Percentiles rank a stretch among this genome's conserved stretches.
Evolutionary conservation across 2,329 filamentous ascomycete genomes (phyloP).

Genomic region (Metarhizium robertsii): DNA sequence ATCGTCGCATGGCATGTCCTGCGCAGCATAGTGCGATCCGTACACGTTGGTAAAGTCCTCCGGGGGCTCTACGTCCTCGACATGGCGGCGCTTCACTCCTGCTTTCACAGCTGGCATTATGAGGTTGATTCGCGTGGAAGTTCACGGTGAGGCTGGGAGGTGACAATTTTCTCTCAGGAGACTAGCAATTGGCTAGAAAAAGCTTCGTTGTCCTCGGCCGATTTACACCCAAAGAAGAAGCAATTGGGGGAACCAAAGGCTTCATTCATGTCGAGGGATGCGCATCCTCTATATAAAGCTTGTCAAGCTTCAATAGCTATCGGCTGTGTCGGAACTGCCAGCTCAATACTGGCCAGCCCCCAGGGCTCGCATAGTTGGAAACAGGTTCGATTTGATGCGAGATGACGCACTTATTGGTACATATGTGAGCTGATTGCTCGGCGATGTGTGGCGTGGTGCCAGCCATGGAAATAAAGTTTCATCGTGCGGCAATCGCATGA

Average conservation of each 20-base stretch:
- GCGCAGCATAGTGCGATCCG: constrained; percentile 71
- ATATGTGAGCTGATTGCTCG: not conserved
- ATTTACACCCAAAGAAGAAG: too few relatives aligned
- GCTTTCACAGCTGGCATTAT: not conserved
- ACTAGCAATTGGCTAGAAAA: not conserved
- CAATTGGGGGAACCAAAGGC: not conserved
- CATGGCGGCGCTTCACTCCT: constrained; percentile 36
- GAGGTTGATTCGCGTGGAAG: not conserved
- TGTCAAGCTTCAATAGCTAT: not conserved
- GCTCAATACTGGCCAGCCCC: not conserved
- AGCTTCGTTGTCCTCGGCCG: not conserved
- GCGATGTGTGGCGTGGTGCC: not conserved
- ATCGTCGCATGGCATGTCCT: constrained; percentile 71
- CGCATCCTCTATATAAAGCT: not conserved
- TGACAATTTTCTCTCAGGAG: not conserved
- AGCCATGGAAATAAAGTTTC: not conserved
- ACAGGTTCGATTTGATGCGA: not conserved
- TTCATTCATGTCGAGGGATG: not conserved
- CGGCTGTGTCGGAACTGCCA: not conserved
- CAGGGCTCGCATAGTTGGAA: not conserved
- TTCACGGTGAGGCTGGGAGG: not conserved
- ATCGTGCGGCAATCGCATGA: not conserved
- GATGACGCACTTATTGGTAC: not conserved
- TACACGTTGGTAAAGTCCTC: constrained; percentile 70
- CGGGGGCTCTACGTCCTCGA: constrained; percentile 28